Base-by-base conservation (phyloP, 495 filamentous ascomycete genomes). In the Podospora tetraspora region DNA sequence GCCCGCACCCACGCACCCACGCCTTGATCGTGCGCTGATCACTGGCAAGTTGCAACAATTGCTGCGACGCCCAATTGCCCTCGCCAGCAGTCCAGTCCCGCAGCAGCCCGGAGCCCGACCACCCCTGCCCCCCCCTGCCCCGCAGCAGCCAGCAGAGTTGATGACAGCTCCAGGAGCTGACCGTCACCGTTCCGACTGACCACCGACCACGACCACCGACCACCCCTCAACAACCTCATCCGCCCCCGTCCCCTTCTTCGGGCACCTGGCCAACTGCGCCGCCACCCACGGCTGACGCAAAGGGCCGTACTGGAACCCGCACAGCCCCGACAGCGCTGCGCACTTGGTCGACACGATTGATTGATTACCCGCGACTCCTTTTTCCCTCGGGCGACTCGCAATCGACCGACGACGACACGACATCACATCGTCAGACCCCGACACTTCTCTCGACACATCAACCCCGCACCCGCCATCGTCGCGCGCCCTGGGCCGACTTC, bases 401-500 rank as follows among this genome's bases (percentile, higher is more conserved):
- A 52, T n/a, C 43, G 43, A 52, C 43, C 5, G 16, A 12, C 13
- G 24, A 25, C 30, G 32, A 12, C 19, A 52, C 43, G 43, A 52
- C 43, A 52, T 52, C 43, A 43, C 43, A n/a, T 52, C 19, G 43
- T 52, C 43, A 52, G 43, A 52, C 43, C 37, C 16, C 13, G 37
- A 43, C 16, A 3, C 32, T 34, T 10, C 1, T 52, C n/a, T 19
- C 23, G 34, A 59, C 34, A 11, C 58, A 63, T 62, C 57, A 59
- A 59, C 63, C 23, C 59, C 60, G 21, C 62, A 65, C 23, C 62
- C 59, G 29, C 62, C 64, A 34, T 32, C 29, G 12, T 16, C 34
- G 58, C 37, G 65, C 66, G 58, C 21, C 37, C 58, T 59, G 66
- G 66, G 61, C 60, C n/a, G 25, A 37, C 43, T 34, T 57, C 66